Conservation (phyloP, 768 basidiomycete genomes). For the Chalciporus sphaerocephalus region DNA sequence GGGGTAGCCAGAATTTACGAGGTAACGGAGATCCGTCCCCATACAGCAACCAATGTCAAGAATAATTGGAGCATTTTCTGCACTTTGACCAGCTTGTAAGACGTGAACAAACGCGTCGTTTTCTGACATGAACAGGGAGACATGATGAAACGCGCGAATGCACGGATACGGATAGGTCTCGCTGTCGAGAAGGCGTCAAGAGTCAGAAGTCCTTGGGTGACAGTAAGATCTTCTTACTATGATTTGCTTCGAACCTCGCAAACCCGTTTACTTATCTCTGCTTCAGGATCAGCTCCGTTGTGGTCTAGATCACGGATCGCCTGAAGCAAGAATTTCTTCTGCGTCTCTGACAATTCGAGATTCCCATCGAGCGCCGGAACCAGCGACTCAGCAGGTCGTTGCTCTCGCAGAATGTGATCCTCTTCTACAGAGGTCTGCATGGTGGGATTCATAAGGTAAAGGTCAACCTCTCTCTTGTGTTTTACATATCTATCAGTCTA, state of each 20-base stretch:
- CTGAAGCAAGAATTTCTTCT: slow-evolving; percentile 1
- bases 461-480: too few species aligned
- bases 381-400: not conserved
- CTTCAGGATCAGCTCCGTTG: not conserved
- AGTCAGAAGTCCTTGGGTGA: not conserved
- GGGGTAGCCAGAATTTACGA: not conserved
- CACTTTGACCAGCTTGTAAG: not conserved
- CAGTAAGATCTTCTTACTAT: not conserved
- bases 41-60: slow-evolving; percentile 10
- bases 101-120: not conserved
- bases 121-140: slow-evolving; percentile 1
- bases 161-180: slow-evolving; percentile 4
- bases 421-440: not conserved
- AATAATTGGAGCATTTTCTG: not conserved
- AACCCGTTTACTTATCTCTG: not conserved
- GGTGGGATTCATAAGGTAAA: not conserved
- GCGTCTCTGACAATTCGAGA: slow-evolving; percentile 1
- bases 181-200: not conserved
- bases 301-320: slow-evolving; percentile 1
- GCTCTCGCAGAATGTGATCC: slow-evolving; percentile 5
- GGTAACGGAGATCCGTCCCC: slow-evolving; percentile 5
- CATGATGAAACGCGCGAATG: slow-evolving; percentile 1
- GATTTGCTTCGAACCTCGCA: slow-evolving; percentile 1
- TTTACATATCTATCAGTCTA: not conserved
- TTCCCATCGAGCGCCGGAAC: not conserved